phyloP scores from a whole-genome alignment of 2,329 filamentous ascomycete species.

The Chaetoscypha palmicola region DNA sequence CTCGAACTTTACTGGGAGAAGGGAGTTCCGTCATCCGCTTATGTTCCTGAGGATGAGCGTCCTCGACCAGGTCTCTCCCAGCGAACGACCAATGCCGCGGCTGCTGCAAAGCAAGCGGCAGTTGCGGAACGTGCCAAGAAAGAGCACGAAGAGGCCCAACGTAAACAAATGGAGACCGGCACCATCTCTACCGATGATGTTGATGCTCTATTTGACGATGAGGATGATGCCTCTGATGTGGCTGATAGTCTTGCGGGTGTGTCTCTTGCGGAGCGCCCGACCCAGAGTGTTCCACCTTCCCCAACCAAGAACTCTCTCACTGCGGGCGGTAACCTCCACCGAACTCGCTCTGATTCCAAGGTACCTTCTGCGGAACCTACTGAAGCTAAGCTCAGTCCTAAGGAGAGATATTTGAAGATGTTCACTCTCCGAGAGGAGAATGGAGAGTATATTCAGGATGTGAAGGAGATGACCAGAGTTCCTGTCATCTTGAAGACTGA shows the following conservation, averaged over 20 bases:
- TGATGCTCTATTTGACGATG: constrained; percentile 92
- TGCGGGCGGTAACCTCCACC: constrained; percentile 64
- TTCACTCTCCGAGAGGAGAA: constrained; percentile 88
- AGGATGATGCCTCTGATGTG: constrained; percentile 72
- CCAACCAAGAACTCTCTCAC: constrained; percentile 68
- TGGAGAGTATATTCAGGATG: constrained; percentile 95
- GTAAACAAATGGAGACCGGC: constrained; percentile 89
- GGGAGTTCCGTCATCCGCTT: constrained; percentile 91
- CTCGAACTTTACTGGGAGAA: constrained; percentile 99
- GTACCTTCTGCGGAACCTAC: constrained; percentile 67
- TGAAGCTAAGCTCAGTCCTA: constrained; percentile 77
- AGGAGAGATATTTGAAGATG: constrained; percentile 90
- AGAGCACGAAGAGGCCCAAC: constrained; percentile 83
- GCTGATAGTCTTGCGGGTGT: constrained; percentile 90
- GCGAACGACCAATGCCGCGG: constrained; percentile 66
- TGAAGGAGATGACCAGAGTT: constrained; percentile 93
- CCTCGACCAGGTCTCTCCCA: constrained; percentile 73
- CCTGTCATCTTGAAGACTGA: constrained; percentile 99
- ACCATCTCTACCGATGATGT: constrained; percentile 90
- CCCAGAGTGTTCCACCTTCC: constrained; percentile 91
- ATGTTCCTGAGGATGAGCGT: constrained; percentile 92
- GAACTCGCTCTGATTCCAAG: constrained; percentile 91
- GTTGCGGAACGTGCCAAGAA: constrained; percentile 73
- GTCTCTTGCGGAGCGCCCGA: constrained; percentile 80
- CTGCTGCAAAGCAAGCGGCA: constrained; percentile 73